phyloP scores from a whole-genome alignment of 169 alveolate species.

The Plasmodium gaboni region DNA sequence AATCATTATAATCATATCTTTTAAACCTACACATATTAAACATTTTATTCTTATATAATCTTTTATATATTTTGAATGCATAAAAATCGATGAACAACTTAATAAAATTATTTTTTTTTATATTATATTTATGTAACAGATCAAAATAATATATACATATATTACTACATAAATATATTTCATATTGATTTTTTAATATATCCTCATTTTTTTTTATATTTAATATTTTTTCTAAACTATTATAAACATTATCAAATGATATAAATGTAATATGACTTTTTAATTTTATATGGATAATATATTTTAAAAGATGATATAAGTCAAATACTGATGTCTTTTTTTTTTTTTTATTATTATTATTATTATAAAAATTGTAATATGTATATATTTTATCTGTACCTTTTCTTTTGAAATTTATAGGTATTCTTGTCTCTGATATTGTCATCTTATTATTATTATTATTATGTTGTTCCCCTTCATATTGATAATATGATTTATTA shows the following conservation, averaged over 20 bases:
- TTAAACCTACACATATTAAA: conserved; percentile 13
- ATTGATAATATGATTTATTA: too few relatives aligned
- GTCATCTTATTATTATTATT: too few relatives aligned
- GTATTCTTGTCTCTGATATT: too few relatives aligned
- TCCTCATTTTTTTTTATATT: conserved; percentile 9
- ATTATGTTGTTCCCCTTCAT: too few relatives aligned
- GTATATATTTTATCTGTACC: background rate
- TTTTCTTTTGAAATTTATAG: too few relatives aligned
- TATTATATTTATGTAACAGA: conserved; percentile 20
- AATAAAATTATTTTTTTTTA: conserved; percentile 13
- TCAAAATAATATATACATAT: conserved; percentile 47
- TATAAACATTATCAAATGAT: conserved; percentile 1
- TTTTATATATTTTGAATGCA: conserved; percentile 17
- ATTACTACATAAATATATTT: background rate
- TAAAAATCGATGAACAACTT: conserved; percentile 24
- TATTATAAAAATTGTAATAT: conserved; percentile 6
- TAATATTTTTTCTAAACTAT: background rate
- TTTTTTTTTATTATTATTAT: conserved; percentile 21
- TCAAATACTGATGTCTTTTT: conserved; percentile 1
- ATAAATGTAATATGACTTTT: conserved; percentile 15
- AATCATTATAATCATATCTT: background rate
- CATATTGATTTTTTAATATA: conserved; percentile 20
- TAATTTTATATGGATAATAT: conserved; percentile 9
- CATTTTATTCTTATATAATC: conserved; percentile 7
- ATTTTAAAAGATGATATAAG: background rate